phyloP scores from a whole-genome alignment of 2,329 filamentous ascomycete species.

The Drechmeria coniospora region DNA sequence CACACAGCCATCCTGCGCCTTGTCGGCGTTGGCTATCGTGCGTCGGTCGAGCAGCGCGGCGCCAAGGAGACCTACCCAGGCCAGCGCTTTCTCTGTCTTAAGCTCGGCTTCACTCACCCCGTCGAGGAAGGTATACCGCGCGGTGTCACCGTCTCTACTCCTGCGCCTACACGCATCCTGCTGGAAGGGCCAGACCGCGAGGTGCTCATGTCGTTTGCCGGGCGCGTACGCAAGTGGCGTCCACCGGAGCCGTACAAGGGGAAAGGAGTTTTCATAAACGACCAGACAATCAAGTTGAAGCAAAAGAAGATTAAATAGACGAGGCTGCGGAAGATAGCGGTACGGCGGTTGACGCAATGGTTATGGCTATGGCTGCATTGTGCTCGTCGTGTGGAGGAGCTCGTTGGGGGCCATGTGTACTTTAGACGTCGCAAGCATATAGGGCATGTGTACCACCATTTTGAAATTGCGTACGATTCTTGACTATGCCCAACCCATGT shows the following conservation, averaged over 20 bases:
- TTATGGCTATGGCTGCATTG: too few species aligned
- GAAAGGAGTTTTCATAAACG: slow-evolving; percentile 96
- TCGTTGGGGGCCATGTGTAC: too few species aligned
- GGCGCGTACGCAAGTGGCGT: slow-evolving; percentile 75
- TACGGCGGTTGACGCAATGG: too few species aligned
- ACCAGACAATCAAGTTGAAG: slow-evolving; percentile 96
- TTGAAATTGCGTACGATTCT: too few species aligned
- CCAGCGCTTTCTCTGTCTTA: slow-evolving; percentile 80
- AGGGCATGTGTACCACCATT: too few species aligned
- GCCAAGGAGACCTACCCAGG: slow-evolving; percentile 62
- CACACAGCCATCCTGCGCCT: slow-evolving; percentile 86
- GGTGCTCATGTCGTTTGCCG: slow-evolving; percentile 80
- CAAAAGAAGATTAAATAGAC: slow-evolving; percentile 86
- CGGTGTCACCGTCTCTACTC: slow-evolving; percentile 74
- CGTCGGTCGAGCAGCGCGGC: slow-evolving; percentile 64
- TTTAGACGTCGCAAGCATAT: too few species aligned
- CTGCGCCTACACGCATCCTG: slow-evolving; percentile 80
- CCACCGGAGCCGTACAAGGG: slow-evolving; percentile 96
- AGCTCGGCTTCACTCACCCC: slow-evolving; percentile 92
- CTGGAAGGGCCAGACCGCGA: slow-evolving; percentile 80
- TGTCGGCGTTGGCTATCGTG: slow-evolving; percentile 90
- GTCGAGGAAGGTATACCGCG: slow-evolving; percentile 75
- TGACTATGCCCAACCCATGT: too few species aligned
- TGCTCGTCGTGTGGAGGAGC: too few species aligned
- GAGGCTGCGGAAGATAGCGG: too few species aligned